phyloP scores from a whole-genome alignment of 164 flowering plant genomes.

The Magnolia sinica region DNA sequence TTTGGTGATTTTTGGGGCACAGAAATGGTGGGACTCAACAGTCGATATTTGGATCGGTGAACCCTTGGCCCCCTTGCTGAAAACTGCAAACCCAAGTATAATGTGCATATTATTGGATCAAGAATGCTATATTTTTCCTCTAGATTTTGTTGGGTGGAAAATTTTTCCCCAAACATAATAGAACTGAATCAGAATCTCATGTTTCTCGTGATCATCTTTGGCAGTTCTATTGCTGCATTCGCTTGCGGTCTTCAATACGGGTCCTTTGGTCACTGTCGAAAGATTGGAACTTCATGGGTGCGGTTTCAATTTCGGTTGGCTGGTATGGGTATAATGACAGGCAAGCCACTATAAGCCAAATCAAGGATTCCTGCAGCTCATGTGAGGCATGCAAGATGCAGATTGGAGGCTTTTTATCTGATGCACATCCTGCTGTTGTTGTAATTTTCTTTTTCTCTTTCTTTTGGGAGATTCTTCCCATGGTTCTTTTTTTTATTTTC shows the following conservation, averaged over 20 bases:
- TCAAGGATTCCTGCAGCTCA: neutral
- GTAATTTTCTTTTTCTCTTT: neutral
- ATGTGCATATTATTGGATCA: too few species aligned
- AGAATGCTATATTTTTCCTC: too few species aligned
- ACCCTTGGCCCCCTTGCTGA: too few species aligned
- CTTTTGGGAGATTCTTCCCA: neutral
- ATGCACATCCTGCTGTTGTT: neutral
- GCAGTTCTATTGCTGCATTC: neutral
- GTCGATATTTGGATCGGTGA: too few species aligned
- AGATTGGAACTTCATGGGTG: neutral
- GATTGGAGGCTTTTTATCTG: neutral
- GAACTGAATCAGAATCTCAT: too few species aligned
- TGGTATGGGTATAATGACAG: neutral
- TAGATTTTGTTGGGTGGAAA: too few species aligned
- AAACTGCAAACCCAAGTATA: too few species aligned
- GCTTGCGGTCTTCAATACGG: neutral
- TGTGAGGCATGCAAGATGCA: neutral
- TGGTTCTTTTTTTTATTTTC: neutral
- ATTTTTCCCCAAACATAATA: too few species aligned
- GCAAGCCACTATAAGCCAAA: neutral
- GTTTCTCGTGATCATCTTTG: neutral
- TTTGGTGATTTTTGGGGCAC: too few species aligned
- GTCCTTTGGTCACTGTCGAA: neutral
- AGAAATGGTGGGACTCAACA: too few species aligned
- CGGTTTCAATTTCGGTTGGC: neutral